These are phyloP conservation scores for Elongisporangium prolatum DNA, from an alignment of 352 stramenopile species.

Conservation along the genomic window DNA sequence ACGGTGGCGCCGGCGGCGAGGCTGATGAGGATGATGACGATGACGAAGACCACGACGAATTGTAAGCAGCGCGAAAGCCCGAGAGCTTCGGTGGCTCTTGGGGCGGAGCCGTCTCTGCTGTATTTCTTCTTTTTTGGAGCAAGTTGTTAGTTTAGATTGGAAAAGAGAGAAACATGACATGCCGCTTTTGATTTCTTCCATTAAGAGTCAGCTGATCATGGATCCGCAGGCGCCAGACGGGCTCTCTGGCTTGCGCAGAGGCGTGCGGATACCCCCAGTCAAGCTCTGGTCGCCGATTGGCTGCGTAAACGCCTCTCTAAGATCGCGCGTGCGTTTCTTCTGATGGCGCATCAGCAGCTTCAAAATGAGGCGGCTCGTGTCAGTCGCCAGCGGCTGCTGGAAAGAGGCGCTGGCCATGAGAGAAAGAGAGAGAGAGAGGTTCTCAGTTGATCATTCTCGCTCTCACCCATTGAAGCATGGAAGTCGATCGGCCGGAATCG, in stretches of 20 bases:
- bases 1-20: slow-evolving; percentile 54
- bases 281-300: too few relatives aligned
- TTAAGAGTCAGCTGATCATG: slow-evolving; percentile 7
- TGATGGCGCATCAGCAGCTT: too few relatives aligned
- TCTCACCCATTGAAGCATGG: too few relatives aligned
- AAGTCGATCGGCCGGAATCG: background rate
- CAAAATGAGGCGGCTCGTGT: too few relatives aligned
- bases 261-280: too few relatives aligned
- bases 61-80: slow-evolving; percentile 67
- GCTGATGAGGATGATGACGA: slow-evolving; percentile 77
- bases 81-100: slow-evolving; percentile 18
- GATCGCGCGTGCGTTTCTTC: too few relatives aligned
- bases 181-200: slow-evolving; percentile 21
- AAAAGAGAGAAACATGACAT: background rate
- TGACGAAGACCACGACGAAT: slow-evolving; percentile 93
- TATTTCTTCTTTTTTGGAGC: slow-evolving; percentile 14
- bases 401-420: too few relatives aligned
- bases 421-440: too few relatives aligned
- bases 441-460: background rate
- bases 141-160: background rate
- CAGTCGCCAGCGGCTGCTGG: too few relatives aligned
- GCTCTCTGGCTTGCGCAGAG: too few relatives aligned
- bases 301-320: too few relatives aligned
- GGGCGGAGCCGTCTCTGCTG: slow-evolving; percentile 20
- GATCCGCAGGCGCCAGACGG: too few relatives aligned